phyloP scores from a whole-genome alignment of 768 basidiomycete genomes.

The Russula griseocarnosa region DNA sequence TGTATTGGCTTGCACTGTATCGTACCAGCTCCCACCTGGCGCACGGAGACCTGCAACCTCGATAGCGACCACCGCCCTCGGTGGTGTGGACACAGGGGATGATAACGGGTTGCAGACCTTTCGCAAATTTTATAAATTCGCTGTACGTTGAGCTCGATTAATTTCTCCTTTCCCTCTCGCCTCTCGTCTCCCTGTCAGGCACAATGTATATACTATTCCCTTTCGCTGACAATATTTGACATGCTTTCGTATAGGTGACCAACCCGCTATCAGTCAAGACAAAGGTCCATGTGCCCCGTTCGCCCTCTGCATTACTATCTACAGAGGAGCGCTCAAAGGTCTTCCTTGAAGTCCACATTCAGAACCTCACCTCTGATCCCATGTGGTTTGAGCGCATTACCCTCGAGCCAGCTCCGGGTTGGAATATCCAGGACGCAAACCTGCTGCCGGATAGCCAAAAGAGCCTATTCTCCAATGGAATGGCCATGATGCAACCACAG shows the following conservation, averaged over 20 bases:
- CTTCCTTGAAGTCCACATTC: slow-evolving; percentile 89
- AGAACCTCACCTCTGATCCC: slow-evolving; percentile 75
- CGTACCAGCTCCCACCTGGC: slow-evolving; percentile 68
- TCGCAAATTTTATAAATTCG: slow-evolving; percentile 89
- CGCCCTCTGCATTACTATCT: slow-evolving; percentile 67
- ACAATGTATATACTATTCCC: neutral
- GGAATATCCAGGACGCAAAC: slow-evolving; percentile 58
- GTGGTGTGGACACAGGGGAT: slow-evolving; percentile 30
- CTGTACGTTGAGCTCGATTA: slow-evolving; percentile 41
- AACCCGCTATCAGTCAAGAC: slow-evolving; percentile 95
- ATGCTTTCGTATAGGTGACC: slow-evolving; percentile 56
- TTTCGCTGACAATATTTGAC: neutral
- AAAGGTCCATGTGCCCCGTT: slow-evolving; percentile 75
- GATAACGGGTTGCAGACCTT: slow-evolving; percentile 66
- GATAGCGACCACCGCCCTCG: slow-evolving; percentile 40
- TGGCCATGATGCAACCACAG: slow-evolving; percentile 75
- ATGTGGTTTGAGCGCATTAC: slow-evolving; percentile 79
- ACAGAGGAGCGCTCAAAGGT: slow-evolving; percentile 69
- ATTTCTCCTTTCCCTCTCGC: neutral
- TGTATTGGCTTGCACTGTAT: slow-evolving; percentile 79
- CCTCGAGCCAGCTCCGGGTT: slow-evolving; percentile 68
- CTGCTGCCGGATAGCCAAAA: slow-evolving; percentile 33
- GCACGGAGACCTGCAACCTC: slow-evolving; percentile 48
- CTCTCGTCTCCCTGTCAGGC: neutral
- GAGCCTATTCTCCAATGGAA: slow-evolving; percentile 55